phyloP scores from a whole-genome alignment of 768 basidiomycete species.

The Suillus weaverae region DNA sequence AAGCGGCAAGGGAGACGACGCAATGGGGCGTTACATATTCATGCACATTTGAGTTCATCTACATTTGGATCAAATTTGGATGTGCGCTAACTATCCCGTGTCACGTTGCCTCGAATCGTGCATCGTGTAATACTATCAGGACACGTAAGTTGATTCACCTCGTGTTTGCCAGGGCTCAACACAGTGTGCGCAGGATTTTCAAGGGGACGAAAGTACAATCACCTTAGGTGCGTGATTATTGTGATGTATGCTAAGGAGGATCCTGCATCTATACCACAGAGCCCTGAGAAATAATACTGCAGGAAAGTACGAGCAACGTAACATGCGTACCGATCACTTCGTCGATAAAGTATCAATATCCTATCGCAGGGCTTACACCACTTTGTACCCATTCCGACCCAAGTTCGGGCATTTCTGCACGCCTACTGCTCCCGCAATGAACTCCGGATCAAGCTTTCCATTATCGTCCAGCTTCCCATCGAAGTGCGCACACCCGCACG shows the following conservation, averaged over 20 bases:
- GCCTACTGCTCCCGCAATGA: constrained; percentile 32
- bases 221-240: background rate
- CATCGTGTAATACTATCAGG: background rate
- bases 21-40: background rate
- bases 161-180: background rate
- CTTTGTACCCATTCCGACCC: constrained; percentile 32
- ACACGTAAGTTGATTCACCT: background rate
- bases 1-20: background rate
- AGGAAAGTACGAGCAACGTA: background rate
- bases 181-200: background rate
- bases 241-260: background rate
- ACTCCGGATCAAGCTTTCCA: constrained; percentile 26
- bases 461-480: constrained; percentile 31
- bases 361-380: constrained; percentile 28
- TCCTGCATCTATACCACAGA: background rate
- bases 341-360: constrained; percentile 31
- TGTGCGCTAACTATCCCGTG: background rate
- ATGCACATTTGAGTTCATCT: background rate
- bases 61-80: background rate
- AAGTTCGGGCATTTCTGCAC: constrained; percentile 30
- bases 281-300: background rate
- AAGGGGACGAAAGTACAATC: background rate
- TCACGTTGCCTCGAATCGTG: background rate
- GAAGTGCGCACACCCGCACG: constrained; percentile 29
- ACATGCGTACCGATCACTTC: background rate